Base-by-base conservation (phyloP, 768 basidiomycete genomes). In the Suillus alpinus region DNA sequence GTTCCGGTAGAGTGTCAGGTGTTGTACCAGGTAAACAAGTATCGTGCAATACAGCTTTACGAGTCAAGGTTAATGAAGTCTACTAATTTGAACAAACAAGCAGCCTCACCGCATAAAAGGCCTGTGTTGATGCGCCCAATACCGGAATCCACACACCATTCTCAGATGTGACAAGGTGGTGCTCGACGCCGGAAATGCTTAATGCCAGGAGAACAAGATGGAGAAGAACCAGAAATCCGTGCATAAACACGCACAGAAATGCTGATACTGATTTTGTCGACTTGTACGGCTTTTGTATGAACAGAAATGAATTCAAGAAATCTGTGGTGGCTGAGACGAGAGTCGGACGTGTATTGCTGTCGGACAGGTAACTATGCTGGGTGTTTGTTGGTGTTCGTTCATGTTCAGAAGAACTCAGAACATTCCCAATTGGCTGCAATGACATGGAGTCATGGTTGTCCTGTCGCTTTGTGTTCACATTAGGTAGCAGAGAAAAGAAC, bases 1-100 rank as follows among this genome's bases (percentile, higher is more conserved):
- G 26, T 32, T 60, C 20, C 58, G 18, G 39, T 46, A 47, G 39
- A 67, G 41, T 18, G 60, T 44, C 34, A 67, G 60, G 29, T 51
- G 58, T 50, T 67, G 66, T 12, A 61, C 60, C 14, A 61, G 29
- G 31, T 53, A 57, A 14, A 67, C 58, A 6, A 67, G 40, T 20
- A 40, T 56, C 36, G 59, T 16, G 14, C 57, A 44, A 51, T 62
- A 67, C 18, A 67, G 18, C 66, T 67, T 58, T 18, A 10, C 2
- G 9, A 32, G 23, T 26, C n/a, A 53, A 59, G 9, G 6, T 58
- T 13, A 58, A 49, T 20, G 4, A 18, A 6, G 16, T 23, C 5
- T 20, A 8, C 2, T 20, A 4, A 37, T 36, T 32, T 16, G 20
- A 32, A 58, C n/a, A 8, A 31, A 10, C 29, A 34, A 40, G 18